phyloP scores from a whole-genome alignment of 225 moss, liverwort and hornwort genomes.

The Asterella californica region DNA sequence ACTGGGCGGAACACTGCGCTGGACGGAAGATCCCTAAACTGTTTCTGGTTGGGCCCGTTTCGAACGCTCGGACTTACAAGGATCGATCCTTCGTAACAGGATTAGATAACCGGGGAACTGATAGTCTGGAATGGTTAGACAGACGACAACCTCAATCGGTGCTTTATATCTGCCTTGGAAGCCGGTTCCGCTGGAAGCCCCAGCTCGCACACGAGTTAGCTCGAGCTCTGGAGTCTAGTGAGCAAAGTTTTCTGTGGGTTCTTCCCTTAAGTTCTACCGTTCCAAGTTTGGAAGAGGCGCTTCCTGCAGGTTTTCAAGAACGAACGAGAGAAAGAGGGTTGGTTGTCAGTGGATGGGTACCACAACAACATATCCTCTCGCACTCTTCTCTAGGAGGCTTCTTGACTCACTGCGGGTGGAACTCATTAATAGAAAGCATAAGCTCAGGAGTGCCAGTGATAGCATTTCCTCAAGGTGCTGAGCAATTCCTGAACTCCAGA shows the following conservation, averaged over 20 bases:
- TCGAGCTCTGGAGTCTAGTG: conserved; percentile 46
- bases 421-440: too few species aligned
- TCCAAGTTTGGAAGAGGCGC: conserved; percentile 1
- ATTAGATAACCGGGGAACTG: background rate
- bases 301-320: too few species aligned
- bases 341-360: too few species aligned
- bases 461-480: too few species aligned
- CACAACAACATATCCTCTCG: too few species aligned
- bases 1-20: background rate
- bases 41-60: conserved; percentile 4
- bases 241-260: conserved; percentile 48
- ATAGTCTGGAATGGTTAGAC: conserved; percentile 41
- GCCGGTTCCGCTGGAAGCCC: conserved; percentile 14
- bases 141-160: conserved; percentile 43
- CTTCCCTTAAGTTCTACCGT: background rate
- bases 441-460: too few species aligned
- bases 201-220: conserved; percentile 41
- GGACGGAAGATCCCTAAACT: background rate
- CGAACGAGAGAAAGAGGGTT: too few species aligned
- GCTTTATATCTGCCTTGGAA: conserved; percentile 53
- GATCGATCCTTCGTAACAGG: background rate
- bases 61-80: background rate
- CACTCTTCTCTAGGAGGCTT: too few species aligned
- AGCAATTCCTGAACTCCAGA: too few species aligned
- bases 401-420: too few species aligned